phyloP scores from a whole-genome alignment of 1,139 yeast genomes.

The Zygosaccharomyces sapae region DNA sequence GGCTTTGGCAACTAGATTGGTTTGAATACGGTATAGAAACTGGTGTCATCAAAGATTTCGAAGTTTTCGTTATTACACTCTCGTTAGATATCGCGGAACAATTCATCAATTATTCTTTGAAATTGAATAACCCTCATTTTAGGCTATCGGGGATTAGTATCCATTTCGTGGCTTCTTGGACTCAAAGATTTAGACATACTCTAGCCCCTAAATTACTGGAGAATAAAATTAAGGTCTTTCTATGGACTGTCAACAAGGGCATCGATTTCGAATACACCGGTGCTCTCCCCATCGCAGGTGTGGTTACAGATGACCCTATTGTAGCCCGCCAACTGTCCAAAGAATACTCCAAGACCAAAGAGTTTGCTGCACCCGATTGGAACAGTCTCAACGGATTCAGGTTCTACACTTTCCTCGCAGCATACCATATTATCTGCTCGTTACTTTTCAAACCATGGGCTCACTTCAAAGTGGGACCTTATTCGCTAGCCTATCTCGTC shows the following conservation, averaged over 20 bases:
- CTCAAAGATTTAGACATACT: constrained; percentile 40
- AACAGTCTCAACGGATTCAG: constrained; percentile 28
- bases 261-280: constrained; percentile 41
- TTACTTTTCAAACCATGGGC: constrained; percentile 28
- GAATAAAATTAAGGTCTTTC: constrained; percentile 52
- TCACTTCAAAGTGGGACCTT: constrained; percentile 24
- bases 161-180: constrained; percentile 41
- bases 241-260: constrained; percentile 75
- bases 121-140: constrained; percentile 37
- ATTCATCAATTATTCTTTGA: constrained; percentile 36
- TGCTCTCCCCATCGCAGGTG: constrained; percentile 52
- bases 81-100: constrained; percentile 38
- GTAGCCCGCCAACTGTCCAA: constrained; percentile 19
- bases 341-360: constrained; percentile 12
- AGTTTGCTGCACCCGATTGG: constrained; percentile 22
- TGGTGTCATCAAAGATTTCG: constrained; percentile 42
- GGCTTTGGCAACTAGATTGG: constrained; percentile 74
- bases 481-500: constrained; percentile 25
- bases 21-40: constrained; percentile 48
- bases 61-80: constrained; percentile 50
- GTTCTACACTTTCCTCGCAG: constrained; percentile 20
- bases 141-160: constrained; percentile 45
- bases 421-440: constrained; percentile 23
- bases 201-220: constrained; percentile 38
- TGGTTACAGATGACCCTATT: constrained; percentile 57